A percentile compares a stretch with the other conserved stretches of the same genome.
Evolutionary conservation across 257 asterid species (phyloP).

Genomic region (Paulownia fortunei): DNA sequence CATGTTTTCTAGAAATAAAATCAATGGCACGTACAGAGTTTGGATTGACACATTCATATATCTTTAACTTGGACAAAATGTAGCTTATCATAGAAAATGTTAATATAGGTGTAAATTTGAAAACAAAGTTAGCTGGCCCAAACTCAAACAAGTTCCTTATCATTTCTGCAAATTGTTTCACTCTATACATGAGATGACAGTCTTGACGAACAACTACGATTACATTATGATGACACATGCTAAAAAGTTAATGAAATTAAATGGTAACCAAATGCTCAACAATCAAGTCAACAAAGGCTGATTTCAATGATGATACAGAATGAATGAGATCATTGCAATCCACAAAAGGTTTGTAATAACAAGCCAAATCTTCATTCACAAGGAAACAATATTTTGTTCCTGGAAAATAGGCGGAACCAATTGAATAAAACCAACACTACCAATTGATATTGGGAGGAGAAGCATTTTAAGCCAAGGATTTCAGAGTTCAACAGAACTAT

Average conservation of each 20-base stretch:
- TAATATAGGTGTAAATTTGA: no score
- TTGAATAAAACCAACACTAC: not conserved
- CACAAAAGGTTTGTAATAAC: not conserved
- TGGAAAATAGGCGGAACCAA: not conserved
- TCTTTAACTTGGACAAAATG: no score
- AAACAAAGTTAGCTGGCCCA: no score
- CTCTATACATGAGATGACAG: not conserved
- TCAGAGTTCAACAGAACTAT: not conserved
- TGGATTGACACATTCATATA: no score
- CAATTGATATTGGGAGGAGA: not conserved
- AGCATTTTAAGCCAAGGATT: not conserved
- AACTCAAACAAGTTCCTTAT: no score
- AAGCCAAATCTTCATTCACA: not conserved
- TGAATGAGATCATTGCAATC: not conserved
- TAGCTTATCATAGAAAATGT: no score
- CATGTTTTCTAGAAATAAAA: no score
- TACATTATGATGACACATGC: not conserved
- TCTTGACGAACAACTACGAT: not conserved
- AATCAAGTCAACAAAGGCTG: not conserved
- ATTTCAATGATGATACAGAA: not conserved
- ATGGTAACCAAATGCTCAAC: not conserved
- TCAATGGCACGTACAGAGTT: no score
- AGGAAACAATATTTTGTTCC: not conserved
- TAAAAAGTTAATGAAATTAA: not conserved
- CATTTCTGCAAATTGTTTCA: no score